Evolutionary conservation across 2,329 filamentous ascomycete species (phyloP), one percentile per base, ranked within the genome.

Genomic region (Venturia effusa): DNA sequence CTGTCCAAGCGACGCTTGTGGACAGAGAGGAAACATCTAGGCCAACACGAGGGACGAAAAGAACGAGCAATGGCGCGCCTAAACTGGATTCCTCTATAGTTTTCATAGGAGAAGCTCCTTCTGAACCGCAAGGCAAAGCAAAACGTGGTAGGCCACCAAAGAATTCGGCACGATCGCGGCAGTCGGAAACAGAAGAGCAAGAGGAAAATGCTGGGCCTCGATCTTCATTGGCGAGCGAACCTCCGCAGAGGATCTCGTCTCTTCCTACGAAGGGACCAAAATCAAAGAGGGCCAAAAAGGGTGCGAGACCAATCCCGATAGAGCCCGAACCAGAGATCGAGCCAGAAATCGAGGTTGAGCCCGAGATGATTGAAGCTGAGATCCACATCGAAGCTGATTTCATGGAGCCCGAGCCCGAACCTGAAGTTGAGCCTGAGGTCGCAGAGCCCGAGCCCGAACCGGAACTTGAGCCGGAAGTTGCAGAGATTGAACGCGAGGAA

Each of bases 71-170:
- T 61, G 75, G 75, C 4, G 54, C 68, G 40, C 61, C 66, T 13
- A 75, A 75, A 71, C 64, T 62, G 62, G 57, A 66, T 10, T 65
- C 65, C 7, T 59, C 61, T 67, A 45, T 70, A 60, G 54, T 70
- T 4, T 60, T 70, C n/a, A 59, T 69, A 7, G 64, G 67, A n/a
- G 68, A 71, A 30, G 3, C 76, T 76, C 57, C 82, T 80, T 68
- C 75, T 78, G 72, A 86, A 83, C 69, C 81, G 81, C 15, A 81
- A 83, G 64, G 69, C 10, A 63, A 61, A 39, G 41, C 63, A 7
- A 64, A 62, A 34, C 60, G 63, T 37, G 59, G 45, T 17, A 61
- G 63, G n/a, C 64, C 51, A 22, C 24, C 41, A 37, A 64, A 63
- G 59, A 54, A 61, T 30, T 15, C 22, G 13, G 22, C 22, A 51